Percentiles rank a stretch among this genome's conserved stretches.
Conservation (phyloP, 768 basidiomycete species). For the Macrolepiota albuminosa region DNA sequence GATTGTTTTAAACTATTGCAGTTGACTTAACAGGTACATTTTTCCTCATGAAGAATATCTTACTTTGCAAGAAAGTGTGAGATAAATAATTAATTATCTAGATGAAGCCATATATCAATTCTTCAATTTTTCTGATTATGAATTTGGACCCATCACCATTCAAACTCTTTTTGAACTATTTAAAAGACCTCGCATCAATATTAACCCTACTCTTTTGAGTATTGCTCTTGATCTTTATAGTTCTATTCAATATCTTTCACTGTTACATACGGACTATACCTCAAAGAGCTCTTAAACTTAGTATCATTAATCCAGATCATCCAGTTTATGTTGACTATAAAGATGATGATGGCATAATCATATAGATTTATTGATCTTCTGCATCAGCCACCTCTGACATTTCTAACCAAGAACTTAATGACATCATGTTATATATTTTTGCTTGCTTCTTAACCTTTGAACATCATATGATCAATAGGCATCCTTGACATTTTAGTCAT, state of each 20-base stretch:
- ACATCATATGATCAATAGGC: conserved; percentile 16
- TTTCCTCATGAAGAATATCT: neutral
- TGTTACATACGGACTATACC: neutral
- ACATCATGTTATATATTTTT: neutral
- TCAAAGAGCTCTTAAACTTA: neutral
- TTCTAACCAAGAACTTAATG: neutral
- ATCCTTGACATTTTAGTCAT: conserved; percentile 13
- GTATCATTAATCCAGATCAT: neutral
- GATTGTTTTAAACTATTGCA: neutral
- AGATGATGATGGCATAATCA: neutral
- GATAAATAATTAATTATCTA: neutral
- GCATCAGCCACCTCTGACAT: neutral
- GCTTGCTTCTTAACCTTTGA: neutral
- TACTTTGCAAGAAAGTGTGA: neutral
- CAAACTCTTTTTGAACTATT: neutral
- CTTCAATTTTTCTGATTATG: neutral
- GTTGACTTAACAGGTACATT: neutral
- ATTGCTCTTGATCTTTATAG: neutral
- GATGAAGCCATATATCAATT: neutral
- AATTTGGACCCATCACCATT: neutral
- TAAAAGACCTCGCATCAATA: neutral
- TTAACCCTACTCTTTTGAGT: neutral
- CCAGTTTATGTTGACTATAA: neutral
- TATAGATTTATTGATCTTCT: neutral
- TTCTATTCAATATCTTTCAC: neutral